These are phyloP conservation scores for Yamadazyma kitorensis DNA, from an alignment of 805 yeast genomes.

Conservation along the genomic window DNA sequence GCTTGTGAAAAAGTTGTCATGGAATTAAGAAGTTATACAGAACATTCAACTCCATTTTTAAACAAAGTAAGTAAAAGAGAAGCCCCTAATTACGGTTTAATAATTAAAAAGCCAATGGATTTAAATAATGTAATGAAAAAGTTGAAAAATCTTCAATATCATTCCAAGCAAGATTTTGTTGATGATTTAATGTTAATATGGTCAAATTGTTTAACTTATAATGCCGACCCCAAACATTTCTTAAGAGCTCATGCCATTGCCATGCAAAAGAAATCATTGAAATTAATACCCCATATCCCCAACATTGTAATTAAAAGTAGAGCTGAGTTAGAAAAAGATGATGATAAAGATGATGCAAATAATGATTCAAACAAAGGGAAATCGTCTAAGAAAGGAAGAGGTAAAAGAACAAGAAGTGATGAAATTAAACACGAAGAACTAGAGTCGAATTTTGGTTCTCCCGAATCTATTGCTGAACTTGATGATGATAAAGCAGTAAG, in stretches of 20 bases:
- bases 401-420: slow-evolving; percentile 37
- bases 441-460: slow-evolving; percentile 16
- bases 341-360: slow-evolving; percentile 30
- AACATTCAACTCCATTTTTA: slow-evolving; percentile 93
- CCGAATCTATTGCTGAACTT: slow-evolving; percentile 14
- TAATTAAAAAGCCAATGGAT: slow-evolving; percentile 95
- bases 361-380: slow-evolving; percentile 35
- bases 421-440: slow-evolving; percentile 30
- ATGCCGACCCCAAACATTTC: slow-evolving; percentile 92
- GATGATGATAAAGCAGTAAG: slow-evolving; percentile 9
- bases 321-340: slow-evolving; percentile 67
- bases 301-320: slow-evolving; percentile 76
- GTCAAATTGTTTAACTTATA: slow-evolving; percentile 90
- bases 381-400: slow-evolving; percentile 38
- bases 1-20: slow-evolving; percentile 94
- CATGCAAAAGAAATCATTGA: slow-evolving; percentile 85
- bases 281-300: slow-evolving; percentile 81
- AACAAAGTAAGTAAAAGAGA: slow-evolving; percentile 96
- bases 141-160: slow-evolving; percentile 76
- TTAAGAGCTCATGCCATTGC: slow-evolving; percentile 89
- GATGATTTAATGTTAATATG: slow-evolving; percentile 93
- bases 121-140: slow-evolving; percentile 91
- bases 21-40: slow-evolving; percentile 88
- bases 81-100: slow-evolving; percentile 92
- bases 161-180: slow-evolving; percentile 85